A percentile compares a stretch with the other conserved stretches of the same genome.
phyloP scores from a whole-genome alignment of 1,284 basidiomycete genomes.

The Caloboletus inedulis region DNA sequence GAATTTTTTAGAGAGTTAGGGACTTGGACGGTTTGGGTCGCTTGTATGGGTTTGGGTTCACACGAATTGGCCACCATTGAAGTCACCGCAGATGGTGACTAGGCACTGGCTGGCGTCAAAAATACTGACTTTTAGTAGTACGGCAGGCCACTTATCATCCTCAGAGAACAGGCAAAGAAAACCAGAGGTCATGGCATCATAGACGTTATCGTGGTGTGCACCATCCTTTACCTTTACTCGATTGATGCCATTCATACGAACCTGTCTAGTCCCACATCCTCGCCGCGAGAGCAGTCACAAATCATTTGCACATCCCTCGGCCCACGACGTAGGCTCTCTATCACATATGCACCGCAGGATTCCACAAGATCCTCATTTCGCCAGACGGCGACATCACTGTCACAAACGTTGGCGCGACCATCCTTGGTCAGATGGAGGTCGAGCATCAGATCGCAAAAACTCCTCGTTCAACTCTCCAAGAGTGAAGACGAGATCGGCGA shows the following conservation, averaged over 20 bases:
- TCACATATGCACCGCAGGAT: conserved; percentile 47
- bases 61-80: too few relatives aligned
- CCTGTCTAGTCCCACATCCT: conserved; percentile 82
- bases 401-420: conserved; percentile 98
- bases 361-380: conserved; percentile 99
- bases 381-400: conserved; percentile 99
- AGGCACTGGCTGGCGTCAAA: too few relatives aligned
- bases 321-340: conserved; percentile 66
- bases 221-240: background rate
- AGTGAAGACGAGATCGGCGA: conserved; percentile 99
- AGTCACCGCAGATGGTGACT: too few relatives aligned
- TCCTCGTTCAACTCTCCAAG: conserved; percentile 94
- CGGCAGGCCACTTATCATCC: conserved; percentile 95
- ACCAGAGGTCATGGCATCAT: conserved; percentile 92
- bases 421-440: conserved; percentile 94
- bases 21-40: too few relatives aligned
- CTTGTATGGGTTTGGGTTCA: too few relatives aligned
- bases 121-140: conserved; percentile 55
- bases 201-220: conserved; percentile 90
- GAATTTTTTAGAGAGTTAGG: too few relatives aligned
- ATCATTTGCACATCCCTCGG: conserved; percentile 95
- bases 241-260: background rate
- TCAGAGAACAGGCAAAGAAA: conserved; percentile 93
- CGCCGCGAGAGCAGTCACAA: conserved; percentile 88
- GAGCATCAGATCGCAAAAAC: conserved; percentile 98